Conservation (phyloP, 163 green algal species). For the Chlorella variabilis region DNA sequence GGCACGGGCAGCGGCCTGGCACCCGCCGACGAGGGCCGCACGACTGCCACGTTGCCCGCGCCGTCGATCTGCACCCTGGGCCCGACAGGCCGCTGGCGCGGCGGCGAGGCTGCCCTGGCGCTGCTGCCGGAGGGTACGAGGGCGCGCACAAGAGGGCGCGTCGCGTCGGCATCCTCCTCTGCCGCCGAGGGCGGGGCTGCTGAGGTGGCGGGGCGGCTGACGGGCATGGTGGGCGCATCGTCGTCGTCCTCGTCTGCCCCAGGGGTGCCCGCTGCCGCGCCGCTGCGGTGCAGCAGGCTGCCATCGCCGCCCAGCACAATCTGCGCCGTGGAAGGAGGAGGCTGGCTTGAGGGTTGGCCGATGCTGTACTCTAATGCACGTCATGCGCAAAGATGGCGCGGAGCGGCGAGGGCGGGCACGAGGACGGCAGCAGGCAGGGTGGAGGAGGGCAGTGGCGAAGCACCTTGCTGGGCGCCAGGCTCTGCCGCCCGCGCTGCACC, state of each 20-base stretch:
- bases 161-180: conserved; percentile 30
- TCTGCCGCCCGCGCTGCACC: conserved; percentile 47
- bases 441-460: too few relatives aligned
- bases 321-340: not conserved
- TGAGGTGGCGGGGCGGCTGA: not conserved
- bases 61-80: conserved; percentile 39
- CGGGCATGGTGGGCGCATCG: conserved; percentile 23
- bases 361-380: too few relatives aligned
- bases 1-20: conserved; percentile 33
- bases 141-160: conserved; percentile 8
- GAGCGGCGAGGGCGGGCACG: too few relatives aligned
- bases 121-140: not conserved
- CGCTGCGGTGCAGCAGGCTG: conserved; percentile 18
- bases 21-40: not conserved
- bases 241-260: not conserved
- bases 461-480: conserved; percentile 50
- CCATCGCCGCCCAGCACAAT: conserved; percentile 31
- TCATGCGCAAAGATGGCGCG: too few relatives aligned
- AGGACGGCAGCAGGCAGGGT: not conserved
- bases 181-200: not conserved
- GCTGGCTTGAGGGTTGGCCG: too few relatives aligned
- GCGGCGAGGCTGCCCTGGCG: not conserved
- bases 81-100: not conserved
- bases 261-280: not conserved
- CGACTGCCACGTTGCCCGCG: conserved; percentile 12